phyloP scores from a whole-genome alignment of 768 basidiomycete species.

The Xerocomellus chrysenteron region DNA sequence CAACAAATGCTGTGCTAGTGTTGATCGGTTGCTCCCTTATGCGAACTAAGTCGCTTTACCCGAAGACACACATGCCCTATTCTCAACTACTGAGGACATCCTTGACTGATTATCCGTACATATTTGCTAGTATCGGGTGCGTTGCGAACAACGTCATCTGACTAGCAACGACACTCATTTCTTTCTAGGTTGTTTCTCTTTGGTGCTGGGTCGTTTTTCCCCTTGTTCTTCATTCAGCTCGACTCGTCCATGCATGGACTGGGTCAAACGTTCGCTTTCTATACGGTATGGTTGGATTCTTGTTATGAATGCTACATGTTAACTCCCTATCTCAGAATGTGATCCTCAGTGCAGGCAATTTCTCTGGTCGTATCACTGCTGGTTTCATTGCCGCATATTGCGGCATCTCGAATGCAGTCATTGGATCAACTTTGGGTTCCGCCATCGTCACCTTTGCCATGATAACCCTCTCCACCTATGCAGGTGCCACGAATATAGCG shows the following conservation, averaged over 20 bases:
- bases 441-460: slow-evolving; percentile 45
- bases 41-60: slow-evolving; percentile 39
- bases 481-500: slow-evolving; percentile 38
- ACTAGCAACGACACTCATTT: not conserved
- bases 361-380: slow-evolving; percentile 37
- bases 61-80: slow-evolving; percentile 12
- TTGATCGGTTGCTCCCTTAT: slow-evolving; percentile 34
- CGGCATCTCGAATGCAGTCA: slow-evolving; percentile 46
- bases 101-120: slow-evolving; percentile 22
- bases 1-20: slow-evolving; percentile 38
- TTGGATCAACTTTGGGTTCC: slow-evolving; percentile 35
- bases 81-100: slow-evolving; percentile 18
- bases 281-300: slow-evolving; percentile 39
- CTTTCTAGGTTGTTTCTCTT: slow-evolving; percentile 15
- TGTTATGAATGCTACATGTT: not conserved
- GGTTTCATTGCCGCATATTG: slow-evolving; percentile 37
- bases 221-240: slow-evolving; percentile 55
- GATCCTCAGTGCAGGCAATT: slow-evolving; percentile 37
- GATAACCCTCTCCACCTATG: slow-evolving; percentile 37
- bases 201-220: slow-evolving; percentile 22
- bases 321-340: slow-evolving; percentile 28
- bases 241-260: slow-evolving; percentile 51
- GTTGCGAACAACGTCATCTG: not conserved
- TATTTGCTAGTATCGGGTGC: slow-evolving; percentile 27
- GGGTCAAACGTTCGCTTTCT: slow-evolving; percentile 49